Percentiles rank a stretch among this genome's conserved stretches.
These are phyloP conservation scores for Suhomyces chickasaworum DNA, from an alignment of 1,139 yeast genomes.

Conservation along the genomic window DNA sequence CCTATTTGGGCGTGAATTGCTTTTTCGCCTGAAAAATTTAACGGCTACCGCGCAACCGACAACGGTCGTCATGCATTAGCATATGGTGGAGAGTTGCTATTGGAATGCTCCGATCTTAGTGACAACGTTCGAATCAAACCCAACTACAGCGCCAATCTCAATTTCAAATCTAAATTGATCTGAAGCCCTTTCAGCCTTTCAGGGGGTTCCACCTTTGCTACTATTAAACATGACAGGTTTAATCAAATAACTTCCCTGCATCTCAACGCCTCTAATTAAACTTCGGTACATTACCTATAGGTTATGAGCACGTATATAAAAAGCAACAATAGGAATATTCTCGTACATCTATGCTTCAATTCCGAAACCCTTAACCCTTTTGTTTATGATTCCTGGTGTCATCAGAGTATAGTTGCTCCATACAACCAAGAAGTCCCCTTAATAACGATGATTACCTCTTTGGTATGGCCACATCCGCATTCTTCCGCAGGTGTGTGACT, in stretches of 20 bases:
- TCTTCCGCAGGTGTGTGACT: background rate
- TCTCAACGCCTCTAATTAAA: background rate
- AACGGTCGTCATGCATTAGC: slow-evolving; percentile 6
- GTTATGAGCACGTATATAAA: background rate
- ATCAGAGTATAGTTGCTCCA: background rate
- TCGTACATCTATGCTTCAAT: background rate
- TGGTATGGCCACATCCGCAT: background rate
- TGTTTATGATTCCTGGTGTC: too few relatives aligned
- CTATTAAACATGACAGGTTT: background rate
- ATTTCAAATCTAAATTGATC: too few relatives aligned
- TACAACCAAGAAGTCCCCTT: background rate
- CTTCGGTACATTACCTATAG: background rate
- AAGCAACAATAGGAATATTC: background rate
- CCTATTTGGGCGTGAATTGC: background rate
- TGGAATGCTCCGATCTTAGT: background rate
- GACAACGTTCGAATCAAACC: background rate
- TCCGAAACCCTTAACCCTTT: background rate
- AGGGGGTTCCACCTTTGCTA: background rate
- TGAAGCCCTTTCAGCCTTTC: background rate
- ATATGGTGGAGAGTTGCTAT: background rate
- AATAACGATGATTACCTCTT: background rate
- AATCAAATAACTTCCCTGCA: background rate
- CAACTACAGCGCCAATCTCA: too few relatives aligned
- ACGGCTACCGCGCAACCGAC: slow-evolving; percentile 1
- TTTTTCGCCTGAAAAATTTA: background rate